Base-by-base conservation (phyloP, 352 stramenopile genomes). In the Phytophthora melonis region DNA sequence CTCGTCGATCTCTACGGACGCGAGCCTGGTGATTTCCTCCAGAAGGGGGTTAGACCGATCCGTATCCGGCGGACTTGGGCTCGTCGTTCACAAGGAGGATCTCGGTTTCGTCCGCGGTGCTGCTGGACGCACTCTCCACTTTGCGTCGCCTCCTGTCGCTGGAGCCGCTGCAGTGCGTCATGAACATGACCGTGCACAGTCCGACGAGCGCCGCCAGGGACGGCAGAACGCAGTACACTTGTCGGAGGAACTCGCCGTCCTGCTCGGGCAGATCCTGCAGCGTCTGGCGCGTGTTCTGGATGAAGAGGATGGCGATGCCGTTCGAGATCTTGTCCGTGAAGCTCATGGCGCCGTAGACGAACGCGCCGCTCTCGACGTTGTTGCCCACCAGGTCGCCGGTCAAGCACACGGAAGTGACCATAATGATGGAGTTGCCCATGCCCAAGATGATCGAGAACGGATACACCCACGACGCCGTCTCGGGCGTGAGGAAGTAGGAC, bases 241-340 rank as follows among this genome's bases (percentile, higher is more conserved):
- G 78, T 19, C 88, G 85, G 58, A 95, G 66, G 66, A 94, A 92
- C 52, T 90, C 84, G 11, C 81, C 82, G 58, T 95, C 88, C 56
- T 91, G 66, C 4, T 72, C 66, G 0, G 86, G 83, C n/a, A 80
- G 55, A 16, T 83, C 63, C 69, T 90, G 81, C 16, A 94, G 76
- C 74, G 90, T 84, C 63, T 95, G 77, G 43, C 88, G 88, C 52
- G 89, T 82, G 67, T 95, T 93, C 70, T 96, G 90, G 55, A 95
- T 94, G 10, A 94, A 67, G 19, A 96, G 65, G 50, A 96, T 92
- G 30, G 86, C 87, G 34, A 95, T 79, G 11, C 90, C 90, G 62
- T 95, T 95, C 50, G 87, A 94, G 65, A 95, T 92, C 58, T 96
- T 96, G 78, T 96, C 90, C 16, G 88, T 94, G 72, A 96, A 94